A percentile compares a stretch with the other conserved stretches of the same genome.
These are phyloP conservation scores for Eutypa lata DNA, from an alignment of 2,329 filamentous ascomycete species.

Conservation along the genomic window DNA sequence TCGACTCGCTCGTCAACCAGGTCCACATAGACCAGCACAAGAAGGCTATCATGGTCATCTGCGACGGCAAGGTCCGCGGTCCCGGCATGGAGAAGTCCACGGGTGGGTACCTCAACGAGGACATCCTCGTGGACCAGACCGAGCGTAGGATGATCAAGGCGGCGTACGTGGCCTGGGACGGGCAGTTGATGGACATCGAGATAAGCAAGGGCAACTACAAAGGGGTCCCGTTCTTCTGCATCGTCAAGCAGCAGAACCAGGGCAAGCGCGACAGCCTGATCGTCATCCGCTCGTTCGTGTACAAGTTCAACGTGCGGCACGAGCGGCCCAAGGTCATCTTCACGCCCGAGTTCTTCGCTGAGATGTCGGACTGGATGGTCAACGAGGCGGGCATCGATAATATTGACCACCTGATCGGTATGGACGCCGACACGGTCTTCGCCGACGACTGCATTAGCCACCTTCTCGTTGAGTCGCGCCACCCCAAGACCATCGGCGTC, in stretches of 20 bases:
- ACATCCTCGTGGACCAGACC: slow-evolving; percentile 37
- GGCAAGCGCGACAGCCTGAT: slow-evolving; percentile 49
- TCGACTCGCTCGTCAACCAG: slow-evolving; percentile 44
- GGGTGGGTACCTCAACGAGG: slow-evolving; percentile 43
- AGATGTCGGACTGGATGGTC: slow-evolving; percentile 36
- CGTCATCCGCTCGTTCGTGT: slow-evolving; percentile 45
- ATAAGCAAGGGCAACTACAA: slow-evolving; percentile 42
- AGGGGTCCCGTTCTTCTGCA: slow-evolving; percentile 43
- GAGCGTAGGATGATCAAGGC: slow-evolving; percentile 33
- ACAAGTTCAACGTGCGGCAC: slow-evolving; percentile 43
- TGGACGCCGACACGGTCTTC: slow-evolving; percentile 48
- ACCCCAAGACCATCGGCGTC: slow-evolving; percentile 42
- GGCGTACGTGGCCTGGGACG: slow-evolving; percentile 44
- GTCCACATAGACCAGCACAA: slow-evolving; percentile 39
- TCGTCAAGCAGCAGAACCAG: slow-evolving; percentile 48
- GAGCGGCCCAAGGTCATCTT: slow-evolving; percentile 43
- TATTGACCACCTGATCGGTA: slow-evolving; percentile 41
- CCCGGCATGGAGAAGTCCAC: slow-evolving; percentile 47
- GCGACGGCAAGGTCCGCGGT: slow-evolving; percentile 45
- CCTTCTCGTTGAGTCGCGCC: slow-evolving; percentile 41
- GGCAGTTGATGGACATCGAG: slow-evolving; percentile 43
- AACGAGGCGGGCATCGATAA: slow-evolving; percentile 34
- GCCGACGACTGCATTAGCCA: slow-evolving; percentile 41
- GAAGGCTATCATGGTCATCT: slow-evolving; percentile 43
- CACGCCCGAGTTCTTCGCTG: slow-evolving; percentile 40